Percentiles rank a stretch among this genome's conserved stretches.
Evolutionary conservation across 1,284 basidiomycete species (phyloP).

Genomic region (Papiliotrema nemorosa): DNA sequence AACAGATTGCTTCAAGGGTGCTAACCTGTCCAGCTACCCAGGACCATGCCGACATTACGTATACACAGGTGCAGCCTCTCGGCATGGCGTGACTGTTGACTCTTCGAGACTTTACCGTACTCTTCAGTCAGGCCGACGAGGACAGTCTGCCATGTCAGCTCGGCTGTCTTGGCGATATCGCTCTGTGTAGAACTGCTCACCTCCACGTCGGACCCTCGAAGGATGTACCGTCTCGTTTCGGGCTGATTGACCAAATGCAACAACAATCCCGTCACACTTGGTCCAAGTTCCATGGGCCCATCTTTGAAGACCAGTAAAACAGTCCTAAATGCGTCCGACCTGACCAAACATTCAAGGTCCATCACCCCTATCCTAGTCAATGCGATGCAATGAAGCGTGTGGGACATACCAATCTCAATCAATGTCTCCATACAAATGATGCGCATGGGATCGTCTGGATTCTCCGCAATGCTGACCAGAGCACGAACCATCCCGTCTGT

Average conservation of each 20-base stretch:
- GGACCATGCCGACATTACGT: slow-evolving; percentile 73
- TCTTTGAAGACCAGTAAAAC: slow-evolving; percentile 83
- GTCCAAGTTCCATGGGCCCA: slow-evolving; percentile 77
- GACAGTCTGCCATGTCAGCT: slow-evolving; percentile 59
- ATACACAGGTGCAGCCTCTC: slow-evolving; percentile 74
- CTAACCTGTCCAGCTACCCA: slow-evolving; percentile 91
- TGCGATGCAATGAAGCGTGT: neutral
- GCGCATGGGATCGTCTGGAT: slow-evolving; percentile 83
- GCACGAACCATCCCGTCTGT: slow-evolving; percentile 74
- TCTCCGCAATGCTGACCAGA: slow-evolving; percentile 87
- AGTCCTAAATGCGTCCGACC: slow-evolving; percentile 80
- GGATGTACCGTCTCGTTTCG: slow-evolving; percentile 70
- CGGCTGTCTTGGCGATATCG: neutral
- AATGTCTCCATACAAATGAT: slow-evolving; percentile 83
- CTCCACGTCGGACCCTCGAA: slow-evolving; percentile 85
- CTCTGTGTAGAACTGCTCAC: slow-evolving; percentile 51
- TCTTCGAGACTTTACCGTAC: slow-evolving; percentile 66
- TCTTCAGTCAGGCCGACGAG: slow-evolving; percentile 85
- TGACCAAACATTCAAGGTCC: slow-evolving; percentile 76
- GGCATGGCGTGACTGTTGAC: slow-evolving; percentile 53
- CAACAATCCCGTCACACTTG: slow-evolving; percentile 79
- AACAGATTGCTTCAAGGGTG: slow-evolving; percentile 10
- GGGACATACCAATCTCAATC: slow-evolving; percentile 73
- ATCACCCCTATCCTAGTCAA: slow-evolving; percentile 59
- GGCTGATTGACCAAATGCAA: slow-evolving; percentile 84